Percentiles rank a stretch among this genome's conserved stretches.
Evolutionary conservation across 129 eudicot genomes (phyloP).

Genomic region (sunflower (Helianthus annuus)): DNA sequence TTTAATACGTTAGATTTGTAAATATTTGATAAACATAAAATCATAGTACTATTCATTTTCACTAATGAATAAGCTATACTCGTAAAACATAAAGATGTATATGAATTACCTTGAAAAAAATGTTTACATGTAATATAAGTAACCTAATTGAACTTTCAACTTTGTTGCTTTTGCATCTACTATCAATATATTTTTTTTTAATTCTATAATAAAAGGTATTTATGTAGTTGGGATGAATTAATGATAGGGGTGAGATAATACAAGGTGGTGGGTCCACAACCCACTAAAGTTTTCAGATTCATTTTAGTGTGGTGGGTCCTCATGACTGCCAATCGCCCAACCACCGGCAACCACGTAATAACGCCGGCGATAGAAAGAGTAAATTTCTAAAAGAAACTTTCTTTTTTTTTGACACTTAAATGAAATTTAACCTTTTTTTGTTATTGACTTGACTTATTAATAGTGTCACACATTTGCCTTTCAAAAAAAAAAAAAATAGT

Average conservation of each 20-base stretch:
- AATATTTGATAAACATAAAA: too few species aligned
- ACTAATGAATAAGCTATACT: too few species aligned
- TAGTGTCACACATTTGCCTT: too few species aligned
- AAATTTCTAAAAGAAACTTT: background rate
- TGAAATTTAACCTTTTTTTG: too few species aligned
- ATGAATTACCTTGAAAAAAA: too few species aligned
- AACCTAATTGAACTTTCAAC: too few species aligned
- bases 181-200: background rate
- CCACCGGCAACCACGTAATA: conserved; percentile 19
- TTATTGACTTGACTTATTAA: too few species aligned
- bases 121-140: too few species aligned
- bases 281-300: conserved; percentile 10
- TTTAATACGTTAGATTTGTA: too few species aligned
- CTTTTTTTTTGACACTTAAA: background rate
- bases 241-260: conserved; percentile 13
- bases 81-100: too few species aligned
- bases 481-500: too few species aligned
- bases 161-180: background rate
- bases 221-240: conserved; percentile 18
- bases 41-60: too few species aligned
- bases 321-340: conserved; percentile 12
- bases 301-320: conserved; percentile 17
- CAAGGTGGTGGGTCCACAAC: conserved; percentile 14
- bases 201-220: background rate
- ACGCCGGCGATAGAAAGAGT: background rate